phyloP scores from a whole-genome alignment of 2,329 filamentous ascomycete species.

The Pestalotiopsis sp. region DNA sequence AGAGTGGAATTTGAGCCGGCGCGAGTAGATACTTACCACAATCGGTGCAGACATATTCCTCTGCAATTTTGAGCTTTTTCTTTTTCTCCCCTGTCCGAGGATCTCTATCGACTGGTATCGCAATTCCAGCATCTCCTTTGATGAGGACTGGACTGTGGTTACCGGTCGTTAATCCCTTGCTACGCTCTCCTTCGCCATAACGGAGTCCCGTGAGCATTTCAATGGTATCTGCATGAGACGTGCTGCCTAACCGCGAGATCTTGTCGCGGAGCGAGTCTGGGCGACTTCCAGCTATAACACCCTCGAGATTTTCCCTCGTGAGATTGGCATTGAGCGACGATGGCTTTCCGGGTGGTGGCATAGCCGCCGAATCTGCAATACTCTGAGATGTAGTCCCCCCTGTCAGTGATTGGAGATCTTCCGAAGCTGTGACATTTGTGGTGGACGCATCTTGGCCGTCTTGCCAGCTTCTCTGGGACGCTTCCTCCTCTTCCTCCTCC shows the following conservation, averaged over 20 bases:
- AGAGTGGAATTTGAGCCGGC: not conserved
- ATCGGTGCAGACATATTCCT: slow-evolving; percentile 95
- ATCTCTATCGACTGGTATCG: slow-evolving; percentile 80
- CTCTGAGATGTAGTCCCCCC: slow-evolving; percentile 30
- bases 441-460: slow-evolving; percentile 62
- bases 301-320: slow-evolving; percentile 80
- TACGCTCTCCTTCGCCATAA: slow-evolving; percentile 87
- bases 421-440: slow-evolving; percentile 46
- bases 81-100: slow-evolving; percentile 76
- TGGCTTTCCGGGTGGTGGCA: slow-evolving; percentile 69
- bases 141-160: slow-evolving; percentile 80
- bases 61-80: slow-evolving; percentile 79
- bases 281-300: slow-evolving; percentile 64
- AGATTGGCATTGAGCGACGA: slow-evolving; percentile 66
- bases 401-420: slow-evolving; percentile 41
- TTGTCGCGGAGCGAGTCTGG: slow-evolving; percentile 82
- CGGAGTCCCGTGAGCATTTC: slow-evolving; percentile 90
- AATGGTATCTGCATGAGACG: slow-evolving; percentile 81
- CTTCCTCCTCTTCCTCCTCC: slow-evolving; percentile 80
- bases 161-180: slow-evolving; percentile 84
- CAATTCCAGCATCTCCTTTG: slow-evolving; percentile 83
- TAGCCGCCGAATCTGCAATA: slow-evolving; percentile 46
- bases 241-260: slow-evolving; percentile 79
- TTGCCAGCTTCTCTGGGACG: slow-evolving; percentile 62
- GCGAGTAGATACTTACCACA: slow-evolving; percentile 64